Evolutionary conservation across 306 rosid species (phyloP).

Genomic region (Casuarina cunninghamiana): DNA sequence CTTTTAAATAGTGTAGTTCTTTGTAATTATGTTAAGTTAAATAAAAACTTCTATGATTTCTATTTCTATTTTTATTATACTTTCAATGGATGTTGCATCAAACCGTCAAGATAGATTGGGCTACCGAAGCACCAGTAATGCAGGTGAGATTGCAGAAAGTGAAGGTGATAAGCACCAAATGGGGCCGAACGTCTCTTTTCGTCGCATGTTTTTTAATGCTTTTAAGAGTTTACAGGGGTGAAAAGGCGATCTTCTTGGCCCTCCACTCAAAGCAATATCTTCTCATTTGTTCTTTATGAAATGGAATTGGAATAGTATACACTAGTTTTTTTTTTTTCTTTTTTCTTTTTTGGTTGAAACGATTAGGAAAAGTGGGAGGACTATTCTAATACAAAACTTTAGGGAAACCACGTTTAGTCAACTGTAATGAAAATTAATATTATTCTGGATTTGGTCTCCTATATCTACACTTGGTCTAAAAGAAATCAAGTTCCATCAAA

Average conservation of each 20-base stretch:
- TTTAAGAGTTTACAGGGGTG: neutral
- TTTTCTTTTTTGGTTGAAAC: neutral
- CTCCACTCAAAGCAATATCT: conserved; percentile 7
- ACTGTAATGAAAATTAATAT: neutral
- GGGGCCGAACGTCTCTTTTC: conserved; percentile 33
- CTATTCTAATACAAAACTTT: neutral
- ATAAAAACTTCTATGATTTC: too few species aligned
- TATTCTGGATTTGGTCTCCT: neutral
- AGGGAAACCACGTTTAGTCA: neutral
- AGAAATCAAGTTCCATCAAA: neutral
- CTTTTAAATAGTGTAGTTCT: too few species aligned
- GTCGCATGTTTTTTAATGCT: neutral
- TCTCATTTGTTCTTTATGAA: neutral
- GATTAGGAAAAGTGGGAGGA: neutral
- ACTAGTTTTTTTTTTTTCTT: neutral
- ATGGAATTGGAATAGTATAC: neutral
- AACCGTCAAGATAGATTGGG: neutral
- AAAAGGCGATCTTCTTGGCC: conserved; percentile 8
- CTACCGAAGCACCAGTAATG: neutral
- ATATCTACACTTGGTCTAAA: conserved; percentile 1
- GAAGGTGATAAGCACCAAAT: conserved; percentile 33
- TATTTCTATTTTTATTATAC: too few species aligned
- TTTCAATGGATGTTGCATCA: neutral
- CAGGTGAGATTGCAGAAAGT: neutral
- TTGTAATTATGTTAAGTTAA: too few species aligned